phyloP scores from a whole-genome alignment of 73 alveolate species.

The Tetrahymena thermophila region DNA sequence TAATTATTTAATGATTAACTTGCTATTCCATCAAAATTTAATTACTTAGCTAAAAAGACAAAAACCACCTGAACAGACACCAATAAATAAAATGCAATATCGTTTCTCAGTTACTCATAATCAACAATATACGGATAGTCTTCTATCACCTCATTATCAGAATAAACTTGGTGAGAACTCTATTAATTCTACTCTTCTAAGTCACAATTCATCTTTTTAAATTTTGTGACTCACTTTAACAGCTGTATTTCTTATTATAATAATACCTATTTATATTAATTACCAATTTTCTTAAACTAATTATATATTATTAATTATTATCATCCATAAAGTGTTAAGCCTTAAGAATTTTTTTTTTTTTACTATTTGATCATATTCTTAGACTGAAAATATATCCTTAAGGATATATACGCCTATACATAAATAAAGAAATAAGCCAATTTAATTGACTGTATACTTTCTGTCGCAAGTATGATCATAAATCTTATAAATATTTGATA shows the following conservation, averaged over 20 bases:
- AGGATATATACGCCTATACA: background rate
- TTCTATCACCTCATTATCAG: background rate
- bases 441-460: too few relatives aligned
- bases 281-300: background rate
- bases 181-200: background rate
- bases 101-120: background rate
- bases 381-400: background rate
- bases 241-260: background rate
- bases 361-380: background rate
- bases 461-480: background rate
- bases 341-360: background rate
- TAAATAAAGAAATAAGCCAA: too few relatives aligned
- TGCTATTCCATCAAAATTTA: background rate
- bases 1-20: background rate
- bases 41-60: background rate
- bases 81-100: background rate
- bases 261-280: background rate
- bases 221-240: background rate
- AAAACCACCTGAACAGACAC: background rate
- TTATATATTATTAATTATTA: too few relatives aligned
- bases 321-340: background rate
- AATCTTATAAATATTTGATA: background rate
- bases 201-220: background rate
- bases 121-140: background rate
- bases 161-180: background rate